Conservation (phyloP, 2,329 filamentous ascomycete species). For the Ascochyta fabae region DNA sequence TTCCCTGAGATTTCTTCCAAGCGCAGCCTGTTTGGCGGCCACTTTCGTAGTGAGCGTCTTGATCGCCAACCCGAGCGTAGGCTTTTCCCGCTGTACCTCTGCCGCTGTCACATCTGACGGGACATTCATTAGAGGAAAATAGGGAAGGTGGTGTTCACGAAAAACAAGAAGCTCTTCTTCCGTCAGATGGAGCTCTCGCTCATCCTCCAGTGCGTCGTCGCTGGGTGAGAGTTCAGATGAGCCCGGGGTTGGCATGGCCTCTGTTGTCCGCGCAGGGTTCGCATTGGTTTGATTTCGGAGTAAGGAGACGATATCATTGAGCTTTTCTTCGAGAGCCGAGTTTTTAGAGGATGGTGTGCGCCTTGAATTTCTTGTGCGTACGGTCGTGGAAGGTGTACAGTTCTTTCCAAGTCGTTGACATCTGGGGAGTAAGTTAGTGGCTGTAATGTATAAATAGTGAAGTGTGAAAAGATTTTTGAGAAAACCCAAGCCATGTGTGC, state of each 20-base stretch:
- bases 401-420: constrained; percentile 27
- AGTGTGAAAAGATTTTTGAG: no score
- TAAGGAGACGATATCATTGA: constrained; percentile 39
- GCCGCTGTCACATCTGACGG: constrained; percentile 10
- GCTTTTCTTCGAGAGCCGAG: constrained; percentile 38
- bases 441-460: no score
- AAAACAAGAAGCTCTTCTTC: constrained; percentile 18
- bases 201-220: not conserved
- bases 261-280: constrained; percentile 3
- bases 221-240: constrained; percentile 9
- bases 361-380: constrained; percentile 17
- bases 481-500: no score
- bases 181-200: constrained; percentile 11
- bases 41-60: constrained; percentile 25
- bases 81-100: constrained; percentile 15
- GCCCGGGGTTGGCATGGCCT: constrained; percentile 17
- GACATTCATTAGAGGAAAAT: constrained; percentile 24
- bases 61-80: constrained; percentile 25
- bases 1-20: constrained; percentile 26
- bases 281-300: constrained; percentile 24
- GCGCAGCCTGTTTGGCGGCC: constrained; percentile 14
- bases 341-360: constrained; percentile 11
- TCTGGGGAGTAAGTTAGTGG: not conserved
- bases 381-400: constrained; percentile 16
- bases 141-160: constrained; percentile 13